Percentiles rank a stretch among this genome's conserved stretches.
phyloP scores from a whole-genome alignment of 208 protist genomes.

The Acanthamoeba lenticulata region DNA sequence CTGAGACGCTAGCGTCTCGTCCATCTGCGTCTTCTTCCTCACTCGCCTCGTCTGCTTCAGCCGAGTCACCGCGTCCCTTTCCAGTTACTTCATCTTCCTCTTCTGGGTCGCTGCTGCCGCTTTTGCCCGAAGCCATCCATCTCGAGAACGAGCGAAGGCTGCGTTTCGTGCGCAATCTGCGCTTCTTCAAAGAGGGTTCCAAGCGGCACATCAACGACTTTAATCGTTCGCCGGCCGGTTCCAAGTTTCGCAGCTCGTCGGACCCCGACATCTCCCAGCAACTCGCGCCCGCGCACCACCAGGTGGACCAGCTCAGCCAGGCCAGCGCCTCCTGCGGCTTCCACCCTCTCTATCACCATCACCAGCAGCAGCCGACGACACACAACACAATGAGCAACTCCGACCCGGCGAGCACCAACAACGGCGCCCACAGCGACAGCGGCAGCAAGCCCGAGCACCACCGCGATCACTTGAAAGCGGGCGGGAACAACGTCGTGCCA shows the following conservation, averaged over 20 bases:
- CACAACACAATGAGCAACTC: too few relatives aligned
- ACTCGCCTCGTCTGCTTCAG: background rate
- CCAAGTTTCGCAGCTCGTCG: constrained; percentile 23
- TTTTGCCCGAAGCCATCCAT: background rate
- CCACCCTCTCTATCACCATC: background rate
- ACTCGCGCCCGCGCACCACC: background rate
- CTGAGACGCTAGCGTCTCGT: background rate
- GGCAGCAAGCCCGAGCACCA: too few relatives aligned
- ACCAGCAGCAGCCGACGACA: background rate
- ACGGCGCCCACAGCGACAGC: too few relatives aligned
- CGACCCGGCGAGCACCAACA: too few relatives aligned
- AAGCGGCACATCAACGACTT: constrained; percentile 36
- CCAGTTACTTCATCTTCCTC: background rate
- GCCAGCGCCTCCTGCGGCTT: background rate
- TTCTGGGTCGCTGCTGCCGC: background rate
- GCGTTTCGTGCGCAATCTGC: background rate
- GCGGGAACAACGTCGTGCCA: background rate
- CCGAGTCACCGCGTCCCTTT: background rate
- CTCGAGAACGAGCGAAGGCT: constrained; percentile 6
- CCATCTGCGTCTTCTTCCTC: background rate
- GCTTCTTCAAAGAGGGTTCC: constrained; percentile 1
- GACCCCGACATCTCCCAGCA: background rate
- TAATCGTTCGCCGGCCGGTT: background rate
- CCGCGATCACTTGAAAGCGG: too few relatives aligned
- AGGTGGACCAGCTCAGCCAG: background rate